A percentile compares a stretch with the other conserved stretches of the same genome.
Evolutionary conservation across 208 protist species (phyloP).

Genomic region (Leishmania turanica): DNA sequence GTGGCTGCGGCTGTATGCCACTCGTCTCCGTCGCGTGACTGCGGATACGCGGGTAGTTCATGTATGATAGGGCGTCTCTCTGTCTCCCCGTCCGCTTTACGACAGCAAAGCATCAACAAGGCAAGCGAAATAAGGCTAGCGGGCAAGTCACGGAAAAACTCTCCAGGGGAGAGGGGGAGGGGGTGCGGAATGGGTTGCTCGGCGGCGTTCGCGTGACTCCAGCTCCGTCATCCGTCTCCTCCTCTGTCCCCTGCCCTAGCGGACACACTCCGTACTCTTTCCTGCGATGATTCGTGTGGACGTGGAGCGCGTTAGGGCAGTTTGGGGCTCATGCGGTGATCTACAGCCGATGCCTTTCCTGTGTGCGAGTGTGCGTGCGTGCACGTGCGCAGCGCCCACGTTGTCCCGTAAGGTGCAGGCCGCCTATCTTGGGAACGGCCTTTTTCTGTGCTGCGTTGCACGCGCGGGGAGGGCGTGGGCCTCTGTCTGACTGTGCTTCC

Average conservation of each 20-base stretch:
- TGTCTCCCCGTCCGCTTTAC: too few species aligned
- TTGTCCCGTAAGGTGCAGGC: neutral
- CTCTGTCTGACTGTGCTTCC: neutral
- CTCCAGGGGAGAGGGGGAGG: neutral
- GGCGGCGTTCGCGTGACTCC: neutral
- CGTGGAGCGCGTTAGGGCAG: neutral
- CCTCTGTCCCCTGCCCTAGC: neutral
- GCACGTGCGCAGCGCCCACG: neutral
- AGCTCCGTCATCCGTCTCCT: neutral
- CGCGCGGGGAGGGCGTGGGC: neutral
- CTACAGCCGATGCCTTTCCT: neutral
- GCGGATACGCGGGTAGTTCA: neutral
- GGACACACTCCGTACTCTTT: neutral
- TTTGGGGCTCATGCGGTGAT: neutral
- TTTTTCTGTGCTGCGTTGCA: neutral
- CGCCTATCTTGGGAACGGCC: neutral
- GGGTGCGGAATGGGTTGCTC: neutral
- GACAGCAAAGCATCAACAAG: neutral
- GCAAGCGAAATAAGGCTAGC: neutral
- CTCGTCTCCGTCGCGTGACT: too few species aligned
- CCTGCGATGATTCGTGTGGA: neutral
- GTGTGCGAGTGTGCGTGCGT: neutral
- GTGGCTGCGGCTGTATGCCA: neutral
- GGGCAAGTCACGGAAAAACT: neutral
- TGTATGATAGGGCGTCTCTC: neutral